Conservation (phyloP, 176 grass and related monocot species). For the Luzula sylvatica region DNA sequence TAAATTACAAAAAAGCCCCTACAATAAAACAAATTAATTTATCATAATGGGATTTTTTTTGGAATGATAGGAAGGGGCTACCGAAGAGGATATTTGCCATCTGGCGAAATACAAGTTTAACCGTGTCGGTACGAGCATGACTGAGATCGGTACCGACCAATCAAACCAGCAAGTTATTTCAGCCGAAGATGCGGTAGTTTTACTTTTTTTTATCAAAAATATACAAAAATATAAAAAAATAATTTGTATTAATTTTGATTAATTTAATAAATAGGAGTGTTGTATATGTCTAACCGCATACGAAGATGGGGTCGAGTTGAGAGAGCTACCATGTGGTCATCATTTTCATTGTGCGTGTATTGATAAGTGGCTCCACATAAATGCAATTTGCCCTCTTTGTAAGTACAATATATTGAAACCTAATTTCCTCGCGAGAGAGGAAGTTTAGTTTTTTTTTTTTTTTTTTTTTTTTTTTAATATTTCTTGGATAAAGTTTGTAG, state of each 20-base stretch:
- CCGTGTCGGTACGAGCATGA: slow-evolving; percentile 63
- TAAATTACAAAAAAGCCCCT: neutral
- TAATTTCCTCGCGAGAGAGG: slow-evolving; percentile 47
- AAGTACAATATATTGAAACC: slow-evolving; percentile 75
- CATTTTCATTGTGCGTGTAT: slow-evolving; percentile 74
- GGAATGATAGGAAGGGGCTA: slow-evolving; percentile 72
- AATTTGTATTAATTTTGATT: slow-evolving; percentile 16
- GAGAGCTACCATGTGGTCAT: slow-evolving; percentile 66
- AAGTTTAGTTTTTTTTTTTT: slow-evolving; percentile 26
- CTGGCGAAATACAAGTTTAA: slow-evolving; percentile 72
- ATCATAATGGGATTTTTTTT: neutral
- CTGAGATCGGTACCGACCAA: slow-evolving; percentile 50
- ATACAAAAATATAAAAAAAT: too few species aligned
- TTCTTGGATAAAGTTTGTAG: neutral
- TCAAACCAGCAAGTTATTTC: slow-evolving; percentile 54
- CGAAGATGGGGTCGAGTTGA: slow-evolving; percentile 63
- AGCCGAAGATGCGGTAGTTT: slow-evolving; percentile 70
- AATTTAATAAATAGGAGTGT: slow-evolving; percentile 44
- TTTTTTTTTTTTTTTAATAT: neutral
- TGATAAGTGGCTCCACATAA: slow-evolving; percentile 75
- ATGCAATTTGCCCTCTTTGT: slow-evolving; percentile 71
- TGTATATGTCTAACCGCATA: slow-evolving; percentile 65
- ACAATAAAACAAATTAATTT: neutral
- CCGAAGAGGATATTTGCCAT: slow-evolving; percentile 74
- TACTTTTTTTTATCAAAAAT: slow-evolving; percentile 10